Percentiles rank a stretch among this genome's conserved stretches.
Conservation (phyloP, 768 basidiomycete genomes). For the Filobasidium wieringae region DNA sequence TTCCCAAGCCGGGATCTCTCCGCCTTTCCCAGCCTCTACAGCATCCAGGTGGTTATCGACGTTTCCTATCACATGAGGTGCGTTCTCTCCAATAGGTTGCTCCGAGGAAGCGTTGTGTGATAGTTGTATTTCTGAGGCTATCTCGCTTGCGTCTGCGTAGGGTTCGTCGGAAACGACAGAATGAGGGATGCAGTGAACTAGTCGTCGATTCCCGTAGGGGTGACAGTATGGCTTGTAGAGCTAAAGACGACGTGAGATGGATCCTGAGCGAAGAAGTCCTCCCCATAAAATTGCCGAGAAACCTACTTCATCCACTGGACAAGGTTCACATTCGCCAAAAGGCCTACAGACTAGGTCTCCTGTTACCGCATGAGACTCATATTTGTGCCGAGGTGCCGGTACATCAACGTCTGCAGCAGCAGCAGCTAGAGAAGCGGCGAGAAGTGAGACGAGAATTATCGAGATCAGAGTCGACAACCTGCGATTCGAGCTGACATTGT, state of each 20-base stretch:
- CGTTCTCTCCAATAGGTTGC: background rate
- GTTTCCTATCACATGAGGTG: background rate
- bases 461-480: too few species aligned
- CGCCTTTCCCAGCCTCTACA: conserved; percentile 14
- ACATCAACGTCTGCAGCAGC: background rate
- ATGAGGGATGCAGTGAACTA: conserved; percentile 60
- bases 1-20: conserved; percentile 70
- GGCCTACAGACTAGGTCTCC: conserved; percentile 38
- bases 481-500: too few species aligned
- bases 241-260: conserved; percentile 40
- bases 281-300: background rate
- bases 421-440: background rate
- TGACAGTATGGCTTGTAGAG: conserved; percentile 79
- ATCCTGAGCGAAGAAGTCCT: background rate
- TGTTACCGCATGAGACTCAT: background rate
- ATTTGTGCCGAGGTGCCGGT: background rate
- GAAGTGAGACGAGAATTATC: too few species aligned
- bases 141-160: background rate
- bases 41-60: background rate
- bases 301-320: conserved; percentile 42
- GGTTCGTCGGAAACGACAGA: background rate
- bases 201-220: conserved; percentile 85
- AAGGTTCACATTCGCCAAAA: conserved; percentile 44
- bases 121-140: background rate
- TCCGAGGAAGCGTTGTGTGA: background rate